Evolutionary conservation across 495 filamentous ascomycete genomes (phyloP), one percentile per base, ranked within the genome.

Genomic region (Chaetomium cochliodes): DNA sequence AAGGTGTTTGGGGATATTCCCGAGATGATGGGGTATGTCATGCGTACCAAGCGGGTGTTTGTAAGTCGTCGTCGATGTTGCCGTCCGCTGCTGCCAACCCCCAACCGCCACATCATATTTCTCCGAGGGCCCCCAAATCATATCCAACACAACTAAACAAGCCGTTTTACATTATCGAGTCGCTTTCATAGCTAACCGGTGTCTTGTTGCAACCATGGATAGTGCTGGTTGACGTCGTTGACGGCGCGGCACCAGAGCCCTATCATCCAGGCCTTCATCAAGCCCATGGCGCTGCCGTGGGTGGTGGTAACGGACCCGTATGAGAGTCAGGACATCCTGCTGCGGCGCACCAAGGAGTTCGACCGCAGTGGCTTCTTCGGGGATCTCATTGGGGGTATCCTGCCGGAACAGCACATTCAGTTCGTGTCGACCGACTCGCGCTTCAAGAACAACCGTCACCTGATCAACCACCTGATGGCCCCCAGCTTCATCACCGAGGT

Each of bases 241-340:
- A 64, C 57, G 7, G 50, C 55, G 13, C 65, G 65, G 13, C 70
- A 77, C 20, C 65, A 76, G 9, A 72, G 77, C 23, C 73, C 78
- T 2, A 70, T 82, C 25, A 61, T 70, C 8, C 80, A 82, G 63
- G 47, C 78, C 23, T 81, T 80, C 64, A 58, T 77, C 41, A 49
- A 58, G 22, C 79, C 78, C 9, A 70, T 79, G 23, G 25, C 22
- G 9, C 65, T 71, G 23, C 80, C 78, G 6, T 70, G 64, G 60
- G 66, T 82, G 12, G 61, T 81, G 4, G 57, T 82, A 5, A 65
- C 73, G n/a, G 78, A 82, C 55, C 74, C 69, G 12, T 66, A 65
- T 39, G 79, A 82, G 65, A 60, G 70, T 39, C 69, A 75, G 55
- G 79, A 83, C 66, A 73, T 81, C 26, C 65, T 80, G 13, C 56